phyloP scores from a whole-genome alignment of 371 early-diverging fungal species.

The Fennellomyces sp. region DNA sequence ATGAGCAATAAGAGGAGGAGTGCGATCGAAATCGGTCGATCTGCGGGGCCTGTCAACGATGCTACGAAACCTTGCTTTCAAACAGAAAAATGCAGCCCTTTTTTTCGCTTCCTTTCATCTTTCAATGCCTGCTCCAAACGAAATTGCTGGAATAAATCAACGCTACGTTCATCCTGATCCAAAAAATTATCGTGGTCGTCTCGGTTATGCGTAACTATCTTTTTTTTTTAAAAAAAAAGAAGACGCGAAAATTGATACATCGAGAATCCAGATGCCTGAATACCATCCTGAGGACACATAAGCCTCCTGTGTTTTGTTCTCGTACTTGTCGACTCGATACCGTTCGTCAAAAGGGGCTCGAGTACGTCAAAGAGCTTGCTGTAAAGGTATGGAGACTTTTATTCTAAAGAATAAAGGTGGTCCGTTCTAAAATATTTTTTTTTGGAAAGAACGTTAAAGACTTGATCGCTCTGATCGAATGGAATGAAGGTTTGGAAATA shows the following conservation, averaged over 20 bases:
- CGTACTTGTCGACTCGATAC: slow-evolving; percentile 40
- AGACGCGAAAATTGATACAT: not conserved
- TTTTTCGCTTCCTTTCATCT: not conserved
- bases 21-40: not conserved
- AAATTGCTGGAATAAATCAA: not conserved
- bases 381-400: slow-evolving; percentile 31
- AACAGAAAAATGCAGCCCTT: not conserved
- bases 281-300: slow-evolving; percentile 29
- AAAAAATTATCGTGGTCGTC: slow-evolving; percentile 18
- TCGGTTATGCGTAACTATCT: slow-evolving; percentile 35
- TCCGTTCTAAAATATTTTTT: not conserved
- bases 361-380: slow-evolving; percentile 42
- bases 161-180: slow-evolving; percentile 13
- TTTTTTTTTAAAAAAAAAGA: no score
- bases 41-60: not conserved
- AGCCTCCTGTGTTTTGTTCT: slow-evolving; percentile 37
- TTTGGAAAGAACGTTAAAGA: slow-evolving; percentile 39
- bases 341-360: slow-evolving; percentile 40
- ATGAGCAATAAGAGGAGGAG: not conserved
- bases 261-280: slow-evolving; percentile 26
- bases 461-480: slow-evolving; percentile 41
- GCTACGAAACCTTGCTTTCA: not conserved
- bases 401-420: not conserved
- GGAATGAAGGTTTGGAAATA: slow-evolving; percentile 41
- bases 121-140: not conserved